phyloP scores from a whole-genome alignment of 352 stramenopile genomes.

The Pythium plurisporium region DNA sequence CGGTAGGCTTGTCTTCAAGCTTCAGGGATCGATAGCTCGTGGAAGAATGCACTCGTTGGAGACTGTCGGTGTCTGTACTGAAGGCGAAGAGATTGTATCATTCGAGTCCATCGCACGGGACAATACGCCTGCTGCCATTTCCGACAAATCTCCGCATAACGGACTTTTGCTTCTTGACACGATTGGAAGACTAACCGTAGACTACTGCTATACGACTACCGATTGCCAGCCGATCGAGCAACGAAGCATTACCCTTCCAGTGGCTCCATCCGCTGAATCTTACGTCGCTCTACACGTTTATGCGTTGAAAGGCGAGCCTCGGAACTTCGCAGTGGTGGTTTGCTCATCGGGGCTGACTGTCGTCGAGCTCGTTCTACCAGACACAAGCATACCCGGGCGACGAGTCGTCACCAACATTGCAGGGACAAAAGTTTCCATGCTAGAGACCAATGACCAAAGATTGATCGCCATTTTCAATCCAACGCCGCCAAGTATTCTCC shows the following conservation, averaged over 20 bases:
- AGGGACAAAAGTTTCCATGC: background rate
- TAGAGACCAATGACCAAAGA: background rate
- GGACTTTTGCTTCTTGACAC: slow-evolving; percentile 8
- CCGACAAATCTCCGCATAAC: no score
- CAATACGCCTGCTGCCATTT: no score
- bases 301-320: background rate
- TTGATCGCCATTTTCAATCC: slow-evolving; percentile 11
- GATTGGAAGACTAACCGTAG: slow-evolving; percentile 8
- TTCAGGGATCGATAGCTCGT: background rate
- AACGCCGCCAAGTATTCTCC: slow-evolving; percentile 11
- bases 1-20: slow-evolving; percentile 8
- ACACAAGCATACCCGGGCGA: background rate
- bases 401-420: slow-evolving; percentile 8
- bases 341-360: slow-evolving; percentile 9
- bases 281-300: slow-evolving; percentile 10
- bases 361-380: slow-evolving; percentile 17
- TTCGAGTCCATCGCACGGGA: slow-evolving; percentile 2
- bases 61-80: background rate
- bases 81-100: background rate
- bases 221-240: background rate
- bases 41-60: slow-evolving; percentile 2
- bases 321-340: slow-evolving; percentile 11
- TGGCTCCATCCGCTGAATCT: slow-evolving; percentile 4
- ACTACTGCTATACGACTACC: background rate
- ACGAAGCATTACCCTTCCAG: slow-evolving; percentile 4